Conservation (phyloP, 441 rosid species). For the Daphne laureola region DNA sequence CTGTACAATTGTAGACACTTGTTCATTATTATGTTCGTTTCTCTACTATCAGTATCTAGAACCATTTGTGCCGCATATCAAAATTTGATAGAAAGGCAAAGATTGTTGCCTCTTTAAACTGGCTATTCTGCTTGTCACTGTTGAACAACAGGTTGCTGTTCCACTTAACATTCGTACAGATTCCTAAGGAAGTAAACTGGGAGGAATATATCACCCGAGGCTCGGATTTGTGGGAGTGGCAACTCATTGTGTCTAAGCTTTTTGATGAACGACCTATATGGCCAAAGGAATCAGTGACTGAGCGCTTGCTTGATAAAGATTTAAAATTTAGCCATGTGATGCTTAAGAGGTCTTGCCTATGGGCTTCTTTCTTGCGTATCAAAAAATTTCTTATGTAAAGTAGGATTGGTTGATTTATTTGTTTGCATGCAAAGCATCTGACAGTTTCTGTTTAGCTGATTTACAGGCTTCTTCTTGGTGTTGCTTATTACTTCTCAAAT, state of each 20-base stretch:
- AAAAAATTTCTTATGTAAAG: constrained; percentile 13
- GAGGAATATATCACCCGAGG: constrained; percentile 42
- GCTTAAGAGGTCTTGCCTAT: constrained; percentile 60
- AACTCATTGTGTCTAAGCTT: constrained; percentile 63
- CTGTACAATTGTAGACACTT: too few species aligned
- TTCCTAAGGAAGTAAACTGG: constrained; percentile 80
- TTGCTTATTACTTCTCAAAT: constrained; percentile 84
- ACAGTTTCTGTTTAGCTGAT: constrained; percentile 14
- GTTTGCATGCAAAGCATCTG: background rate
- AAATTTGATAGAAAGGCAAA: background rate
- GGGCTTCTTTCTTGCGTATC: constrained; percentile 7
- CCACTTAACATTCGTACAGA: constrained; percentile 64
- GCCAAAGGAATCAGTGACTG: constrained; percentile 70
- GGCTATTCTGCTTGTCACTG: too few species aligned
- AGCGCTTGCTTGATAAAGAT: constrained; percentile 61
- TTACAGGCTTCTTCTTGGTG: constrained; percentile 72
- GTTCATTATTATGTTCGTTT: background rate
- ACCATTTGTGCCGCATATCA: background rate
- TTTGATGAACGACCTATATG: constrained; percentile 91
- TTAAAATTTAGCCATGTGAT: constrained; percentile 46
- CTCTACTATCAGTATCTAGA: background rate
- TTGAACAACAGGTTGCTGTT: constrained; percentile 6
- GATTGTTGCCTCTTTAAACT: too few species aligned
- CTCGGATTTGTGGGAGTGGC: constrained; percentile 73
- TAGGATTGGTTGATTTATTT: constrained; percentile 1